Conservation (phyloP, 331 rosid genomes). For the Cydonia oblonga region DNA sequence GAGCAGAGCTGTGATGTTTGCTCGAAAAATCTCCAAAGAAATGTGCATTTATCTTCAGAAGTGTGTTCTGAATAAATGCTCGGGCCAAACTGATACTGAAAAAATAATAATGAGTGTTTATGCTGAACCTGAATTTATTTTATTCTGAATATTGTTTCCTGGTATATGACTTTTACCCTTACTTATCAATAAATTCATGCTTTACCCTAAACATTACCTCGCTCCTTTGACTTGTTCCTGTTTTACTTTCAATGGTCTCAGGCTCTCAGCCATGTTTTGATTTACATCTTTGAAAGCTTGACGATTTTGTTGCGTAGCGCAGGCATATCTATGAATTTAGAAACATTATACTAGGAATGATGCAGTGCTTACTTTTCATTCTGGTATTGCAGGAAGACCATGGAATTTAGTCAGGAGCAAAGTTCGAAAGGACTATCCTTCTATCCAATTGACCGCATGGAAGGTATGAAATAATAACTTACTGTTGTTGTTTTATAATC, state of each 20-base stretch:
- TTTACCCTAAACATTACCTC: background rate
- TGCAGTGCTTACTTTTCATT: background rate
- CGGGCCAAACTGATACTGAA: background rate
- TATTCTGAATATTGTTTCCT: background rate
- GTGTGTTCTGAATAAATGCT: background rate
- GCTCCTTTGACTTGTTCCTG: background rate
- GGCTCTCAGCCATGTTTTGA: background rate
- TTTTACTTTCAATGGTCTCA: background rate
- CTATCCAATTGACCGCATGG: constrained; percentile 83
- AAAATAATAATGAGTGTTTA: background rate
- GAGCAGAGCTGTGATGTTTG: background rate
- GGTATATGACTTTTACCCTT: background rate
- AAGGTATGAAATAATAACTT: constrained; percentile 40
- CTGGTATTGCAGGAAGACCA: constrained; percentile 50
- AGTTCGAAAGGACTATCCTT: constrained; percentile 63
- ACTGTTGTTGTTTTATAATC: background rate
- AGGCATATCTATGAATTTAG: background rate
- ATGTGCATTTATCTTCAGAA: background rate
- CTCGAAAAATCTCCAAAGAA: background rate
- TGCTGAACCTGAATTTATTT: background rate
- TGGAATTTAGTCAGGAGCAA: constrained; percentile 52
- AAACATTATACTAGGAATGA: background rate
- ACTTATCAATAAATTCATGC: no score
- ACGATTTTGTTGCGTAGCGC: background rate
- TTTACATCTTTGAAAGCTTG: background rate